A percentile compares a stretch with the other conserved stretches of the same genome.
phyloP scores from a whole-genome alignment of 1,139 yeast genomes.

The Blastobotrys malaysiensis region DNA sequence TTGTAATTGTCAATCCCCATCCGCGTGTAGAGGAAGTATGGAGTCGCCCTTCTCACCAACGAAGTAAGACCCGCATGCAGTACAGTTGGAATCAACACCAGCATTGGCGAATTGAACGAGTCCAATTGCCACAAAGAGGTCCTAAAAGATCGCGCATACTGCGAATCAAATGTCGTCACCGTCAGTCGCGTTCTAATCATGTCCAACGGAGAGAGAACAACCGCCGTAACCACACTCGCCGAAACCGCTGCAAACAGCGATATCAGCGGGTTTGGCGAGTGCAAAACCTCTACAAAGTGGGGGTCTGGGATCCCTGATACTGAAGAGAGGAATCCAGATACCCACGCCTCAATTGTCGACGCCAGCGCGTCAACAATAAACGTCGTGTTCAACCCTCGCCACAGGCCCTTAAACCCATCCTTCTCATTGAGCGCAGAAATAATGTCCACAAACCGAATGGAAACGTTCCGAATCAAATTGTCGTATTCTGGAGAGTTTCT shows the following conservation, averaged over 20 bases:
- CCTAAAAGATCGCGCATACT: slow-evolving; percentile 35
- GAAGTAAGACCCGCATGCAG: slow-evolving; percentile 60
- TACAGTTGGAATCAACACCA: slow-evolving; percentile 49
- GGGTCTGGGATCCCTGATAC: slow-evolving; percentile 87
- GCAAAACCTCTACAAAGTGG: slow-evolving; percentile 73
- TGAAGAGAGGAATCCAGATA: slow-evolving; percentile 81
- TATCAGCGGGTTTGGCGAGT: slow-evolving; percentile 68
- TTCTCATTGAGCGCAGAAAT: slow-evolving; percentile 61
- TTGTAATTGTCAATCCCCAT: slow-evolving; percentile 66
- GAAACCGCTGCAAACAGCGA: slow-evolving; percentile 63
- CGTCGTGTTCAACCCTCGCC: slow-evolving; percentile 83
- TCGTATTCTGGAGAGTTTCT: background rate
- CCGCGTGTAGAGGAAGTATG: slow-evolving; percentile 59
- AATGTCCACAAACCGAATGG: slow-evolving; percentile 67
- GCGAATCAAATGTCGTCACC: slow-evolving; percentile 46
- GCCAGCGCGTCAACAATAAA: slow-evolving; percentile 72
- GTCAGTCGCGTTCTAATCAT: slow-evolving; percentile 72
- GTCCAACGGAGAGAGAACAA: slow-evolving; percentile 78
- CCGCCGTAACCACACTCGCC: slow-evolving; percentile 69
- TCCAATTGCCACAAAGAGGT: slow-evolving; percentile 37
- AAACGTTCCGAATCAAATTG: slow-evolving; percentile 25
- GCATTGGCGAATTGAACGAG: slow-evolving; percentile 51
- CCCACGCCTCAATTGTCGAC: slow-evolving; percentile 84
- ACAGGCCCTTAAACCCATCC: slow-evolving; percentile 80
- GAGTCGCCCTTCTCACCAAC: slow-evolving; percentile 63